These are phyloP conservation scores for Komagataella phaffii DNA, from an alignment of 805 yeast genomes.

Conservation along the genomic window DNA sequence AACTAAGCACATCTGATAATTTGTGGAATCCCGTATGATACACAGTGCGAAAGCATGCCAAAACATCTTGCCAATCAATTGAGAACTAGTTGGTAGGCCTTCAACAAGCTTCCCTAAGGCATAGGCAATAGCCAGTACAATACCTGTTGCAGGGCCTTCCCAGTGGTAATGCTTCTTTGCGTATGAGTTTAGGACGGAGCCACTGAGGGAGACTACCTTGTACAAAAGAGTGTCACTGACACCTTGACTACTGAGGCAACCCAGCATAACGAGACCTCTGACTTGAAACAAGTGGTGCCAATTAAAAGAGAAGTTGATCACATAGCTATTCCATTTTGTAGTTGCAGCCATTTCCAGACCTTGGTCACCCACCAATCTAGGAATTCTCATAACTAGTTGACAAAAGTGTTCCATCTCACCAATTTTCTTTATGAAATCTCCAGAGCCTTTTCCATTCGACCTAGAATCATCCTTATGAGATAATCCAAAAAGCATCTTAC, in stretches of 20 bases:
- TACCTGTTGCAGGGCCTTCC: not conserved
- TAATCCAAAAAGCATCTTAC: slow-evolving; percentile 56
- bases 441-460: slow-evolving; percentile 9
- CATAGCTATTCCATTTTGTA: slow-evolving; percentile 50
- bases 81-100: slow-evolving; percentile 32
- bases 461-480: slow-evolving; percentile 32
- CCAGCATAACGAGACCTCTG: slow-evolving; percentile 55
- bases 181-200: not conserved
- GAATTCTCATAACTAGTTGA: slow-evolving; percentile 36
- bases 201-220: slow-evolving; percentile 14
- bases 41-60: slow-evolving; percentile 26
- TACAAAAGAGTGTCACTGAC: slow-evolving; percentile 39
- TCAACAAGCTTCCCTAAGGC: slow-evolving; percentile 33
- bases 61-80: slow-evolving; percentile 31
- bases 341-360: slow-evolving; percentile 43
- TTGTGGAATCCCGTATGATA: not conserved
- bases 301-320: slow-evolving; percentile 47
- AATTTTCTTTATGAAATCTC: slow-evolving; percentile 25
- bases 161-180: not conserved
- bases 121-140: slow-evolving; percentile 12
- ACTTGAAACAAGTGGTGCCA: slow-evolving; percentile 46
- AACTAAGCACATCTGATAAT: not conserved
- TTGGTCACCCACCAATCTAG: slow-evolving; percentile 31
- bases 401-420: slow-evolving; percentile 46
- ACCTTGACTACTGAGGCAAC: slow-evolving; percentile 52